A percentile compares a stretch with the other conserved stretches of the same genome.
These are phyloP conservation scores for Crithidia mellificae DNA, from an alignment of 208 protist genomes.

Conservation along the genomic window DNA sequence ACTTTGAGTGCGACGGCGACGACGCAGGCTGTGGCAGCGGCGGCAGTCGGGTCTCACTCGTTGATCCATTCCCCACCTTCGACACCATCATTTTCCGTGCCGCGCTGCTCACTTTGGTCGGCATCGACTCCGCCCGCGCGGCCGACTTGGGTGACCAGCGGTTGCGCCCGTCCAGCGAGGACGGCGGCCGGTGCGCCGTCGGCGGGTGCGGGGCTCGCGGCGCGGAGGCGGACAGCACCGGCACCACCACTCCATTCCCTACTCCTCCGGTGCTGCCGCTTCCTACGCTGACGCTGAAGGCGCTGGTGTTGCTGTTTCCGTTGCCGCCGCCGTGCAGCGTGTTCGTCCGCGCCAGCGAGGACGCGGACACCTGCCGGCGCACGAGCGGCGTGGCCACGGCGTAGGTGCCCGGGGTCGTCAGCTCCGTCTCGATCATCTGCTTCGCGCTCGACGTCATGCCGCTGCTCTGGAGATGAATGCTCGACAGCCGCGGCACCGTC, in stretches of 20 bases:
- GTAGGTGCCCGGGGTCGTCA: conserved; percentile 20
- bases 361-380: background rate
- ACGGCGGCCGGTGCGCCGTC: conserved; percentile 3
- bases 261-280: background rate
- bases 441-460: conserved; percentile 31
- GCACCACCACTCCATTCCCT: background rate
- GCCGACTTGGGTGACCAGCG: conserved; percentile 2
- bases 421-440: conserved; percentile 30
- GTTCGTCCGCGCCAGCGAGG: background rate
- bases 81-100: background rate
- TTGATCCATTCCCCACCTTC: background rate
- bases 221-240: background rate
- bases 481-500: conserved; percentile 38
- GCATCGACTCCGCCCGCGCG: conserved; percentile 23
- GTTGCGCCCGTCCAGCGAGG: conserved; percentile 1
- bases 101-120: background rate
- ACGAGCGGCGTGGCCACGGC: background rate
- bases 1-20: background rate
- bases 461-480: conserved; percentile 41
- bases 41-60: conserved; percentile 1
- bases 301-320: background rate
- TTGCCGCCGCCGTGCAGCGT: background rate
- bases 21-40: background rate
- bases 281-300: background rate
- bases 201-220: conserved; percentile 15